A percentile compares a stretch with the other conserved stretches of the same genome.
These are phyloP conservation scores for Penicillium malachiteum DNA, from an alignment of 495 filamentous ascomycete genomes.

Conservation along the genomic window DNA sequence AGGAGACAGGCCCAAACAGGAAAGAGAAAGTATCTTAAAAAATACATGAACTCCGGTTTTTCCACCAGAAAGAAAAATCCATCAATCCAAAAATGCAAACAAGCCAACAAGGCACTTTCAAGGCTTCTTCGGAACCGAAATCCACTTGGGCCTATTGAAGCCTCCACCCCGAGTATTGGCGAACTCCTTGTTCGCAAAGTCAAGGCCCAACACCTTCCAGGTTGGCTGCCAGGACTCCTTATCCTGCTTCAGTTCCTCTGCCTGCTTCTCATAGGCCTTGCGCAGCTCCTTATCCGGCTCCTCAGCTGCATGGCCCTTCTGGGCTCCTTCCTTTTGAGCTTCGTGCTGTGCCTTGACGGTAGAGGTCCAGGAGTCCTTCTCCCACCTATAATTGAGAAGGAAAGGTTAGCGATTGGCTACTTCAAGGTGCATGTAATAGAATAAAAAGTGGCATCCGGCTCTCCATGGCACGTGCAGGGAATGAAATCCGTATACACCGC, in stretches of 20 bases:
- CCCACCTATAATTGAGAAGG: constrained; percentile 43
- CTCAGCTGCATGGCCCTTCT: constrained; percentile 26
- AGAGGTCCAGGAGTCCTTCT: constrained; percentile 43
- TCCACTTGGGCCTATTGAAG: constrained; percentile 5
- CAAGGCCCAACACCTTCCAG: constrained; percentile 45
- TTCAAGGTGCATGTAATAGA: neutral
- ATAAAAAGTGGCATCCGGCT: neutral
- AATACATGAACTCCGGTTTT: constrained; percentile 6
- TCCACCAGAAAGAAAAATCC: neutral
- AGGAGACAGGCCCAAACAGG: neutral
- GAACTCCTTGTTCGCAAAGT: constrained; percentile 19
- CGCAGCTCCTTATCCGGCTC: constrained; percentile 30
- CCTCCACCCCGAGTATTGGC: neutral
- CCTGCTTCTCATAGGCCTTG: constrained; percentile 49
- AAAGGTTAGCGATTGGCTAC: constrained; percentile 11
- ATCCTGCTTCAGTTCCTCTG: constrained; percentile 53
- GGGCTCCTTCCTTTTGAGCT: constrained; percentile 20
- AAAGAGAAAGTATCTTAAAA: constrained; percentile 1
- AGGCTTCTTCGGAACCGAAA: neutral
- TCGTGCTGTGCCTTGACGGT: constrained; percentile 31
- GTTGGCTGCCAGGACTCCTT: constrained; percentile 43
- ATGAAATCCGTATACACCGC: neutral
- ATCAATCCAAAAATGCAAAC: neutral
- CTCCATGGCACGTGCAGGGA: neutral
- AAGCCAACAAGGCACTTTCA: neutral